Evolutionary conservation across 345 rosid species (phyloP).

Genomic region (Eucalyptus melliodora): DNA sequence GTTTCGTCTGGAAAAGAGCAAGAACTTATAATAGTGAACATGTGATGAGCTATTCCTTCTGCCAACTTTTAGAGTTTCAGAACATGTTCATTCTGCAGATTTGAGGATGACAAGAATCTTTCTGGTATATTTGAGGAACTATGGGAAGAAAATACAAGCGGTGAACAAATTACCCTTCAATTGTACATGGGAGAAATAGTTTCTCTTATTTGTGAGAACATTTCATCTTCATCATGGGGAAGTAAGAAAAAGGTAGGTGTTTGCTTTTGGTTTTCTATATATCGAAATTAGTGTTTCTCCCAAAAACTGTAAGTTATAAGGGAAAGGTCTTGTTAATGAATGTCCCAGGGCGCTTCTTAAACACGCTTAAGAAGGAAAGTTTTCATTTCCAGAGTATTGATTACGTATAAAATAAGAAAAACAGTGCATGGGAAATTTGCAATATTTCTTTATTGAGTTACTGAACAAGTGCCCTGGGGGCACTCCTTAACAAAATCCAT

Average conservation of each 20-base stretch:
- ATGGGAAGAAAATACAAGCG: conserved; percentile 92
- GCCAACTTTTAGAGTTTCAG: neutral
- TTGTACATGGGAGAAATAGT: conserved; percentile 76
- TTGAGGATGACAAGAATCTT: conserved; percentile 84
- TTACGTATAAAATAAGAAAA: neutral
- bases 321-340: neutral
- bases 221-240: conserved; percentile 82
- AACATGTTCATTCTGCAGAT: conserved; percentile 32
- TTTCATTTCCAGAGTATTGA: neutral
- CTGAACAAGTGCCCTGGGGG: neutral
- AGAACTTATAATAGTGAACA: neutral
- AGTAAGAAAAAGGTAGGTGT: conserved; percentile 60
- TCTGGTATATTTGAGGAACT: conserved; percentile 85
- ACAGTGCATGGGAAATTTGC: neutral
- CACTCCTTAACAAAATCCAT: neutral
- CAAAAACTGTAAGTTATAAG: neutral
- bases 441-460: neutral
- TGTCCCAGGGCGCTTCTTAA: neutral
- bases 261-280: neutral
- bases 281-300: neutral
- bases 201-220: conserved; percentile 58
- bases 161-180: conserved; percentile 74
- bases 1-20: neutral
- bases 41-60: neutral
- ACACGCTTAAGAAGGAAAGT: neutral